Conservation (phyloP, 2,329 filamentous ascomycete genomes). For the Plectosphaerella cucumerina region DNA sequence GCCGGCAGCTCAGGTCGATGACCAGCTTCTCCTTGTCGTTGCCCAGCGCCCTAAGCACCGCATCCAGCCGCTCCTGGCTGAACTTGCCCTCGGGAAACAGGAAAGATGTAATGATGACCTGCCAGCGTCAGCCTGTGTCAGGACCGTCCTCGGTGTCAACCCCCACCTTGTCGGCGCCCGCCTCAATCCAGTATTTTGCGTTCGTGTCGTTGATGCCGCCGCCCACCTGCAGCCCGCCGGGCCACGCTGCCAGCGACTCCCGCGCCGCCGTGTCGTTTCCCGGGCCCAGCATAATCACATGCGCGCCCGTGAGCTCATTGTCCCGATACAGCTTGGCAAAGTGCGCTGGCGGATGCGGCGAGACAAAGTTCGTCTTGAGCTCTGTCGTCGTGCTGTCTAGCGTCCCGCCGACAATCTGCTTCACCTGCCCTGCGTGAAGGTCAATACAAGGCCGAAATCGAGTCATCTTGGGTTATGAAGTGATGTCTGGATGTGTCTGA, state of each 20-base stretch:
- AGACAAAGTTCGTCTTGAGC: conserved; percentile 90
- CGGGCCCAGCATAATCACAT: conserved; percentile 94
- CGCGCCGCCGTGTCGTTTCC: conserved; percentile 78
- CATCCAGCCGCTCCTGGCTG: conserved; percentile 69
- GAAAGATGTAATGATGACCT: conserved; percentile 97
- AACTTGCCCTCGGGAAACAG: conserved; percentile 85
- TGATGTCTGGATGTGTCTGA: not conserved
- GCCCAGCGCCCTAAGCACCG: conserved; percentile 67
- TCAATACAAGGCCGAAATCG: conserved; percentile 95
- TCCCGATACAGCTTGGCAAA: conserved; percentile 80
- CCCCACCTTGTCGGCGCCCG: conserved; percentile 80
- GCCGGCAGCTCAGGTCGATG: conserved; percentile 89
- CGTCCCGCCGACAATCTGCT: conserved; percentile 97
- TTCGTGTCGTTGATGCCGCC: conserved; percentile 90
- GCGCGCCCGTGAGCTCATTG: conserved; percentile 69
- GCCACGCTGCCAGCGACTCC: conserved; percentile 77
- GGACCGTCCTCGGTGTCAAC: not conserved
- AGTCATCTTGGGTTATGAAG: conserved; percentile 61
- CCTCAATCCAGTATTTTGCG: conserved; percentile 79
- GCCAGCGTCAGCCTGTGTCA: conserved; percentile 19
- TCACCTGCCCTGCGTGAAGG: conserved; percentile 93
- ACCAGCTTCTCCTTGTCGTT: conserved; percentile 79
- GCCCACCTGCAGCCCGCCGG: conserved; percentile 76
- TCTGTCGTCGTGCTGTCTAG: conserved; percentile 62
- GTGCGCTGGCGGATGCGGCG: conserved; percentile 73